These are phyloP conservation scores for Phaeophleospora eucalypticola DNA, from an alignment of 2,329 filamentous ascomycete species.

Conservation along the genomic window DNA sequence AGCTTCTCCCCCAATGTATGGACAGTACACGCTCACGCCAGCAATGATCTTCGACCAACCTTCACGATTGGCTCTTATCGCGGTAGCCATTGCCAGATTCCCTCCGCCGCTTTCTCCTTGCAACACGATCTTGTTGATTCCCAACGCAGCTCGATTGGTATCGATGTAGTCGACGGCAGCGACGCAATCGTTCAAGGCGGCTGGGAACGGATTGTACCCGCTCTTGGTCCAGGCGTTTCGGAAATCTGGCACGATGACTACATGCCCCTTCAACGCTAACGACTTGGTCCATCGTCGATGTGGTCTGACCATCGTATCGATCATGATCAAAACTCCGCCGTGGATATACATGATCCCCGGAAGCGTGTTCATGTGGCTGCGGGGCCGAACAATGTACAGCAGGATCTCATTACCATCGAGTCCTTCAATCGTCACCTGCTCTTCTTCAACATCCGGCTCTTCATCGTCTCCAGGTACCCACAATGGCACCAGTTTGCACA, in stretches of 20 bases:
- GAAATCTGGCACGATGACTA: slow-evolving; percentile 23
- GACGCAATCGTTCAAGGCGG: slow-evolving; percentile 31
- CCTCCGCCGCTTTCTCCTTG: slow-evolving; percentile 32
- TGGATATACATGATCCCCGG: slow-evolving; percentile 27
- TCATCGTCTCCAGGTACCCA: neutral
- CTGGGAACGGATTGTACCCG: slow-evolving; percentile 27
- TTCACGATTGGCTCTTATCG: slow-evolving; percentile 28
- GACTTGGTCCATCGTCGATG: slow-evolving; percentile 20
- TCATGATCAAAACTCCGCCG: slow-evolving; percentile 26
- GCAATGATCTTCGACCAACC: slow-evolving; percentile 26
- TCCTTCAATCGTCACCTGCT: slow-evolving; percentile 1
- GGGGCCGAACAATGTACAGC: slow-evolving; percentile 10
- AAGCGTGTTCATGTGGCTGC: slow-evolving; percentile 5
- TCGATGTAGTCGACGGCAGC: slow-evolving; percentile 24
- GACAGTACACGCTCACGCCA: slow-evolving; percentile 25
- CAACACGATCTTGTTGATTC: slow-evolving; percentile 27
- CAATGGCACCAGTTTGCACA: neutral
- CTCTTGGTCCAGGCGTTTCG: slow-evolving; percentile 24
- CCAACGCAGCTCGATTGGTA: slow-evolving; percentile 20
- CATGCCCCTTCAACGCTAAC: slow-evolving; percentile 19
- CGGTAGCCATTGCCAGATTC: slow-evolving; percentile 28
- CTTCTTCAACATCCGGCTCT: neutral
- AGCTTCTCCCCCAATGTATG: slow-evolving; percentile 21
- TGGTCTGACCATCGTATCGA: slow-evolving; percentile 11
- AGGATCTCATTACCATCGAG: slow-evolving; percentile 19